These are phyloP conservation scores for Aspergillus phoenicis DNA, from an alignment of 2,329 filamentous ascomycete genomes.

Conservation along the genomic window DNA sequence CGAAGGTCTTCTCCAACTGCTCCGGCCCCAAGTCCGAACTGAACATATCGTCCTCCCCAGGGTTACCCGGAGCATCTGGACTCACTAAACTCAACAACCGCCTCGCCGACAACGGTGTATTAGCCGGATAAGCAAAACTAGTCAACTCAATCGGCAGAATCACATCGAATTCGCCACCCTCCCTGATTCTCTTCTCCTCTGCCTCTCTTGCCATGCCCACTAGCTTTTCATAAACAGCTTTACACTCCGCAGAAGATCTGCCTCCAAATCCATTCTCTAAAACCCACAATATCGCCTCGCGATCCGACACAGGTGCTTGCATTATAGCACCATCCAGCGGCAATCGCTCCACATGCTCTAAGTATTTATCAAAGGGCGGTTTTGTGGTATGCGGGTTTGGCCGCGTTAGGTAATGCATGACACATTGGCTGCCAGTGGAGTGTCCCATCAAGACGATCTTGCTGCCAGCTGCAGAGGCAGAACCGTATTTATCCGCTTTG, in stretches of 20 bases:
- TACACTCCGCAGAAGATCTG: slow-evolving; percentile 26
- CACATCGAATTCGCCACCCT: slow-evolving; percentile 27
- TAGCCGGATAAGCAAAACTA: slow-evolving; percentile 33
- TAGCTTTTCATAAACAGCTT: slow-evolving; percentile 35
- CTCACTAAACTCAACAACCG: slow-evolving; percentile 61
- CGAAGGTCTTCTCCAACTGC: slow-evolving; percentile 64
- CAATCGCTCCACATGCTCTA: slow-evolving; percentile 47
- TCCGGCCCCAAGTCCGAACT: slow-evolving; percentile 69
- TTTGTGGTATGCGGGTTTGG: slow-evolving; percentile 43
- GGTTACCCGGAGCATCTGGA: slow-evolving; percentile 54
- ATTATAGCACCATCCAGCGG: slow-evolving; percentile 73
- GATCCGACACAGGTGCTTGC: slow-evolving; percentile 77
- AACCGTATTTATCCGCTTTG: slow-evolving; percentile 28
- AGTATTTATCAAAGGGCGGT: slow-evolving; percentile 32
- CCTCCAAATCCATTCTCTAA: slow-evolving; percentile 7
- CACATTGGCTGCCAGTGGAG: slow-evolving; percentile 67
- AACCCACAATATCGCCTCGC: slow-evolving; percentile 61
- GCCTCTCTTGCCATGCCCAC: slow-evolving; percentile 35
- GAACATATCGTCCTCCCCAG: slow-evolving; percentile 83
- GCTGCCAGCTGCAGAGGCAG: slow-evolving; percentile 22
- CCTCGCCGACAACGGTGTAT: slow-evolving; percentile 55
- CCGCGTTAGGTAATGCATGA: slow-evolving; percentile 62
- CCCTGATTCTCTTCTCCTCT: slow-evolving; percentile 13
- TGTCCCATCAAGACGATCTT: slow-evolving; percentile 68
- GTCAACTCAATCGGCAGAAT: slow-evolving; percentile 40